phyloP scores from a whole-genome alignment of 768 basidiomycete genomes.

The Lentinula boryana region DNA sequence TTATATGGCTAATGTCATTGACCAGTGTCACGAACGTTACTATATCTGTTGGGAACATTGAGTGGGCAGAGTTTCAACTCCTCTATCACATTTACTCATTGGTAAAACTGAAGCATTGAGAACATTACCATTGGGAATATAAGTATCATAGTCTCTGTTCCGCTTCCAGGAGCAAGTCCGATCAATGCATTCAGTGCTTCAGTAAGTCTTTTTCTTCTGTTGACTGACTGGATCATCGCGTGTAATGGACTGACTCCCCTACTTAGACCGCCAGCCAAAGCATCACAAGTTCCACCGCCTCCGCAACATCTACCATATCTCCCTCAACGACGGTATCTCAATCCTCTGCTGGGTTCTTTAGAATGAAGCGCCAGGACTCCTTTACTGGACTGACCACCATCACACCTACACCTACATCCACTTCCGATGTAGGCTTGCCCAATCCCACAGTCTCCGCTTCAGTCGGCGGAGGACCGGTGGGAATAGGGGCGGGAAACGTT shows the following conservation, averaged over 20 bases:
- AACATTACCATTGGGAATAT: constrained; percentile 13
- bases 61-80: constrained; percentile 5
- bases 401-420: not conserved
- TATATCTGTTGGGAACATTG: constrained; percentile 13
- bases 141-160: constrained; percentile 14
- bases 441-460: not conserved
- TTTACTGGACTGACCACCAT: not conserved
- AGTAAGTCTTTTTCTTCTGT: not conserved
- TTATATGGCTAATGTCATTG: not conserved
- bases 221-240: not conserved
- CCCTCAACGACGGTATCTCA: constrained; percentile 7
- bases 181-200: constrained; percentile 14
- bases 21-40: constrained; percentile 14
- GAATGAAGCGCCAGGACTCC: constrained; percentile 10
- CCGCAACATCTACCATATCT: constrained; percentile 10
- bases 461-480: constrained; percentile 9
- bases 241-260: not conserved
- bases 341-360: constrained; percentile 8
- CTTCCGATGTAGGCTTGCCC: not conserved
- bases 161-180: constrained; percentile 14
- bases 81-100: not conserved
- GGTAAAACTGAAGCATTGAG: constrained; percentile 8
- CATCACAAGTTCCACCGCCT: constrained; percentile 11
- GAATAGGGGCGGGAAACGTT: constrained; percentile 10
- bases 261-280: constrained; percentile 10